These are phyloP conservation scores for Adiantum capillusveneris DNA, from an alignment of 75 land plant species.

Conservation along the genomic window DNA sequence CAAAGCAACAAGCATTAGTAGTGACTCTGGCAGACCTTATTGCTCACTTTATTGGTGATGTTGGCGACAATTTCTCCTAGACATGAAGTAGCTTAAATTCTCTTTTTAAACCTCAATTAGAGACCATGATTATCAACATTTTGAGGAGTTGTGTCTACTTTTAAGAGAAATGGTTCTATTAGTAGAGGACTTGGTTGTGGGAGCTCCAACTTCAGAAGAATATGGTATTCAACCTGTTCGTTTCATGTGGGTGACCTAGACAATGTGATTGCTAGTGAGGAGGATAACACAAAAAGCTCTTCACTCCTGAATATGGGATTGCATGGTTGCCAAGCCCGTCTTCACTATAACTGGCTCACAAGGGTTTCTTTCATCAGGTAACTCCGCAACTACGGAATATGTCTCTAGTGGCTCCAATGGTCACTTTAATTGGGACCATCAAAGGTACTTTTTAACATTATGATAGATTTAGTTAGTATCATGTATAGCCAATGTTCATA, in stretches of 20 bases:
- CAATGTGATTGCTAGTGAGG: conserved; percentile 20
- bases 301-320: conserved; percentile 65
- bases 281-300: conserved; percentile 48
- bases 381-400: conserved; percentile 12
- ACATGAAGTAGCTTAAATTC: no score
- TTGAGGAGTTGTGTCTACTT: no score
- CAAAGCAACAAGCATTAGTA: no score
- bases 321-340: conserved; percentile 80
- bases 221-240: conserved; percentile 73
- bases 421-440: conserved; percentile 79
- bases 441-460: conserved; percentile 47
- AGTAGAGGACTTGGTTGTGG: conserved; percentile 79
- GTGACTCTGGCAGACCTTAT: no score
- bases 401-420: conserved; percentile 74
- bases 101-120: no score
- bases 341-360: conserved; percentile 26
- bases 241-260: conserved; percentile 22
- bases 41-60: no score
- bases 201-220: conserved; percentile 72
- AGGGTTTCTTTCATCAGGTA: conserved; percentile 26
- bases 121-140: no score
- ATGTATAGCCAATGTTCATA: conserved; percentile 40
- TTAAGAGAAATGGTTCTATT: conserved; percentile 87
- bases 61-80: no score
- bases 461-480: conserved; percentile 55